These are phyloP conservation scores for Corynascus novoguineensis DNA, from an alignment of 495 filamentous ascomycete species.

Conservation along the genomic window DNA sequence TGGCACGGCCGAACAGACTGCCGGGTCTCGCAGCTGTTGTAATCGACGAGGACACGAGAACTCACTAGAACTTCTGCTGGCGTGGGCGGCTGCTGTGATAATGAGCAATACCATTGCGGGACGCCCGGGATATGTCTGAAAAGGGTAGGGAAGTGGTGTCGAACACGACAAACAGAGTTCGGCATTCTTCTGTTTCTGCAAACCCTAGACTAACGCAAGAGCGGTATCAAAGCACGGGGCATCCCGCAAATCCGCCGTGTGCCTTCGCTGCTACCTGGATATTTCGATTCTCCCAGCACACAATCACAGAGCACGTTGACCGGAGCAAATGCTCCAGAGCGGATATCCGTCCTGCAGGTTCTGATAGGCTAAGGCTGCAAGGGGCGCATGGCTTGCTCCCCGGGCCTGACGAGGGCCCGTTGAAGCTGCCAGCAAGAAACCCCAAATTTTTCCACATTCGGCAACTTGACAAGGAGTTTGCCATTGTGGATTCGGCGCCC, in stretches of 20 bases:
- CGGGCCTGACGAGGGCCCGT: background rate
- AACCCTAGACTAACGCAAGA: background rate
- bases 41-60: too few relatives aligned
- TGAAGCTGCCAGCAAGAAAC: background rate
- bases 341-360: slow-evolving; percentile 8
- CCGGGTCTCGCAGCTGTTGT: background rate
- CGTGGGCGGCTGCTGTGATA: slow-evolving; percentile 23
- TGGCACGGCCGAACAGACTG: slow-evolving; percentile 4
- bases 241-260: slow-evolving; percentile 19
- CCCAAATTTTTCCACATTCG: background rate
- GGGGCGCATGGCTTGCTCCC: background rate
- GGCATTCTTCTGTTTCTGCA: slow-evolving; percentile 29
- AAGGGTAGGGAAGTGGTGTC: slow-evolving; percentile 21
- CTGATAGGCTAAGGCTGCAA: slow-evolving; percentile 24
- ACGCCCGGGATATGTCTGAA: slow-evolving; percentile 21
- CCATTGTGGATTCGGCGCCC: background rate
- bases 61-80: background rate
- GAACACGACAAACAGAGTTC: slow-evolving; percentile 8
- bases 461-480: background rate
- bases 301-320: background rate
- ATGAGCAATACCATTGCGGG: slow-evolving; percentile 31
- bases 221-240: slow-evolving; percentile 24
- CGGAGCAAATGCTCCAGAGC: background rate
- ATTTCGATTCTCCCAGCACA: slow-evolving; percentile 21
- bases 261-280: slow-evolving; percentile 25